Conservation (phyloP, 2,329 filamentous ascomycete species). For the Ceratocystis harringtonii region DNA sequence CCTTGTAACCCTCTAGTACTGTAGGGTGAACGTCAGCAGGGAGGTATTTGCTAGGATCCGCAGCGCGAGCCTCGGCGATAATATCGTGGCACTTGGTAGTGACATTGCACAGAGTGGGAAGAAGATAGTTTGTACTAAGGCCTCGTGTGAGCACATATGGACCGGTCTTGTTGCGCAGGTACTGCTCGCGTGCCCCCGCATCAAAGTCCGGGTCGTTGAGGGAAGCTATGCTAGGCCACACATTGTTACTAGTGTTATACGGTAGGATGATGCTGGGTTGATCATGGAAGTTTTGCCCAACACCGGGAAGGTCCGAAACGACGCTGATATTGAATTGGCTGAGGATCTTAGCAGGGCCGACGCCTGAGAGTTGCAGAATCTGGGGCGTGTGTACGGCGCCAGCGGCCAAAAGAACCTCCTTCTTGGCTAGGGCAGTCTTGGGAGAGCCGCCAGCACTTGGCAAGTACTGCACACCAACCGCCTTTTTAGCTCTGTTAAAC, state of each 20-base stretch:
- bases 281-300: constrained; percentile 34
- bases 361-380: constrained; percentile 36
- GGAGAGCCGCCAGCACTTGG: constrained; percentile 23
- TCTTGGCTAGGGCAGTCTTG: constrained; percentile 18
- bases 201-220: constrained; percentile 23
- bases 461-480: constrained; percentile 44
- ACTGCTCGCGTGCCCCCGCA: constrained; percentile 23
- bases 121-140: constrained; percentile 23
- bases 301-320: constrained; percentile 32
- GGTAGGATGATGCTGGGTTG: constrained; percentile 23
- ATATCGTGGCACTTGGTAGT: constrained; percentile 23
- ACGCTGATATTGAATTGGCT: constrained; percentile 27
- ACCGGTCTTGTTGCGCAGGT: constrained; percentile 23
- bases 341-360: constrained; percentile 29
- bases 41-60: constrained; percentile 25
- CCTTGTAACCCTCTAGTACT: constrained; percentile 27
- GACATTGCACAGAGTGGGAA: constrained; percentile 25
- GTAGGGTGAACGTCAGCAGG: constrained; percentile 24
- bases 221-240: constrained; percentile 20
- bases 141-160: constrained; percentile 23
- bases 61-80: constrained; percentile 21
- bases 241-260: constrained; percentile 21
- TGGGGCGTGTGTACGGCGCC: constrained; percentile 30
- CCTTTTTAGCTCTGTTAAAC: constrained; percentile 36
- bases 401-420: constrained; percentile 30